Conservation (phyloP, 805 yeast genomes). For the Schizosaccharomyces pombe region DNA sequence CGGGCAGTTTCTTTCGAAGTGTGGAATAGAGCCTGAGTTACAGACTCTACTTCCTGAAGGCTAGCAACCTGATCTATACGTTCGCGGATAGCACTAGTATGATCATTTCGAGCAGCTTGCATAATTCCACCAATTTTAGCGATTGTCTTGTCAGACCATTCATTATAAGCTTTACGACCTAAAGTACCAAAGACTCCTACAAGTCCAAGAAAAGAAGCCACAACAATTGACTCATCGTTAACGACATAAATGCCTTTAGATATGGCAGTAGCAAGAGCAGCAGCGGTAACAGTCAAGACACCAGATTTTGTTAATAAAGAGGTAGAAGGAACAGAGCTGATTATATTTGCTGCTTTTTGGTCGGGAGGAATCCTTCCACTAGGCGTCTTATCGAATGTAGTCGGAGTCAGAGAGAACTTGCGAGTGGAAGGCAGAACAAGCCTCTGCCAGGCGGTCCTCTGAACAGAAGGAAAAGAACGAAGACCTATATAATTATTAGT, state of each 20-base stretch:
- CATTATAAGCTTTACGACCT: slow-evolving; percentile 83
- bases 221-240: slow-evolving; percentile 79
- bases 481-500: background rate
- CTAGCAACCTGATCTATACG: slow-evolving; percentile 75
- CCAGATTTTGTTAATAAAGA: slow-evolving; percentile 77
- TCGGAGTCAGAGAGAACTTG: background rate
- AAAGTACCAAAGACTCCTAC: slow-evolving; percentile 55
- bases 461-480: background rate
- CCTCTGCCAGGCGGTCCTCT: background rate
- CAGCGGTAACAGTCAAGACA: slow-evolving; percentile 78
- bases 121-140: slow-evolving; percentile 58
- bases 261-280: slow-evolving; percentile 83
- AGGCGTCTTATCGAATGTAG: background rate
- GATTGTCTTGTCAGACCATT: slow-evolving; percentile 74
- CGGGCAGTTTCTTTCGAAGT: slow-evolving; percentile 91
- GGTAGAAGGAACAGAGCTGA: slow-evolving; percentile 86
- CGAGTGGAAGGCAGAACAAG: background rate
- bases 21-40: slow-evolving; percentile 79
- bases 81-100: slow-evolving; percentile 74
- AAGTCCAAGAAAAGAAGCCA: slow-evolving; percentile 59
- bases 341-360: slow-evolving; percentile 69
- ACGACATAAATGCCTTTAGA: slow-evolving; percentile 80
- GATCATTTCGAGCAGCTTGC: slow-evolving; percentile 71
- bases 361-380: slow-evolving; percentile 43
- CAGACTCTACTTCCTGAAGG: slow-evolving; percentile 73